Conservation (phyloP, 2,329 filamentous ascomycete species). For the Endoconidiophora polonica region DNA sequence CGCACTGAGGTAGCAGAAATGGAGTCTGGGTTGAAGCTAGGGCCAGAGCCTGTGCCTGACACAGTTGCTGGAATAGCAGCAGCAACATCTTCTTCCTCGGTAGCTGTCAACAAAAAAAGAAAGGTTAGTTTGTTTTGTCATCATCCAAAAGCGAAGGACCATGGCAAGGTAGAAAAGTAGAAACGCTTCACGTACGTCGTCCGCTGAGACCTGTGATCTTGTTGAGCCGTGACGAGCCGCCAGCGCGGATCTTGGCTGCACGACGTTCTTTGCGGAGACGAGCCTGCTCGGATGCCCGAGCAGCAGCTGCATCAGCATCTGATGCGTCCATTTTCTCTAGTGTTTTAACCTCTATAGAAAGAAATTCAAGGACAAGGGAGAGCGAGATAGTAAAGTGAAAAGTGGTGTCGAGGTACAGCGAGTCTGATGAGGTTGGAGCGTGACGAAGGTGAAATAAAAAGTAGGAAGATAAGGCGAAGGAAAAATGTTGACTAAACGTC, state of each 20-base stretch:
- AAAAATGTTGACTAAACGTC: not conserved
- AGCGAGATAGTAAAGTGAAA: too few relatives aligned
- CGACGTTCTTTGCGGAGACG: conserved; percentile 63
- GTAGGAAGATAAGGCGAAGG: not conserved
- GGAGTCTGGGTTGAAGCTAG: conserved; percentile 6
- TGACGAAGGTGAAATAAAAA: not conserved
- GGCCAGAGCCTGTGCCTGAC: not conserved
- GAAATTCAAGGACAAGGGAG: too few relatives aligned
- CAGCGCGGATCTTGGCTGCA: conserved; percentile 61
- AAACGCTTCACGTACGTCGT: conserved; percentile 1
- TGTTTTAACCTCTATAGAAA: too few relatives aligned
- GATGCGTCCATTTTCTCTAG: conserved; percentile 4
- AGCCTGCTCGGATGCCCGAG: conserved; percentile 45
- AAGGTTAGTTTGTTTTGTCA: not conserved
- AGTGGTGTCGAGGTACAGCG: not conserved
- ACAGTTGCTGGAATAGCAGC: not conserved
- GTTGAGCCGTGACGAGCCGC: conserved; percentile 52
- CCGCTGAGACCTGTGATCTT: conserved; percentile 45
- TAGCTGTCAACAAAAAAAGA: too few relatives aligned
- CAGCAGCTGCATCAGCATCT: conserved; percentile 31
- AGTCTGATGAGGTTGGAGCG: not conserved
- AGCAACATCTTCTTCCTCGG: not conserved
- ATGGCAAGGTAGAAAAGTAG: not conserved
- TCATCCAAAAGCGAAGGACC: not conserved
- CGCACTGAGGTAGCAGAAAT: conserved; percentile 16